phyloP scores from a whole-genome alignment of 352 stramenopile species.

The Phytopythium chamaehyphon region DNA sequence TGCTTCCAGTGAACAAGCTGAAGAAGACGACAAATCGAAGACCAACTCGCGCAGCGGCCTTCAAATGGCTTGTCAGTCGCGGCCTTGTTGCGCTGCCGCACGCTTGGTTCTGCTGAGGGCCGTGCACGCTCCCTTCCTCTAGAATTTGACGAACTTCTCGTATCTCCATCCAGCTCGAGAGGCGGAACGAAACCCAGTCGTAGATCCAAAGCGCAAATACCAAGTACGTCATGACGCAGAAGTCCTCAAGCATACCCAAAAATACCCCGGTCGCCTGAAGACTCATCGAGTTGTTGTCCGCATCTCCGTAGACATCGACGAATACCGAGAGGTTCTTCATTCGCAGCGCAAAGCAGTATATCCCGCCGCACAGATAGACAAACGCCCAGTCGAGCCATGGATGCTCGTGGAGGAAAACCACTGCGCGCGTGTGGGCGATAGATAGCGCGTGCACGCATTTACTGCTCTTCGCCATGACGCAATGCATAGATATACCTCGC shows the following conservation, averaged over 20 bases:
- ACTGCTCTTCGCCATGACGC: not conserved
- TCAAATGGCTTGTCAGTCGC: not conserved
- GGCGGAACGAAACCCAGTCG: slow-evolving; percentile 11
- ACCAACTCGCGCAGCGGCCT: not conserved
- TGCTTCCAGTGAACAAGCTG: slow-evolving; percentile 17
- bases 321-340: slow-evolving; percentile 17
- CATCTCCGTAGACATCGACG: slow-evolving; percentile 21
- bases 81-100: not conserved
- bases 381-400: slow-evolving; percentile 36
- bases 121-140: not conserved
- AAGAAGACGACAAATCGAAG: slow-evolving; percentile 27
- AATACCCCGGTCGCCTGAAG: slow-evolving; percentile 14
- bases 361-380: slow-evolving; percentile 19
- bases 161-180: slow-evolving; percentile 6
- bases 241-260: slow-evolving; percentile 41
- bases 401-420: not conserved
- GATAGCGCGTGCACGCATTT: not conserved
- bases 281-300: slow-evolving; percentile 12
- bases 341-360: slow-evolving; percentile 32
- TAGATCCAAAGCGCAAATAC: slow-evolving; percentile 14
- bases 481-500: no score
- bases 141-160: not conserved
- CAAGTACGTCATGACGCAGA: slow-evolving; percentile 27
- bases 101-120: not conserved
- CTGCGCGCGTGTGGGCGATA: not conserved